Conservation (phyloP, 1,139 yeast species). For the Yamadazyma buinensis region DNA sequence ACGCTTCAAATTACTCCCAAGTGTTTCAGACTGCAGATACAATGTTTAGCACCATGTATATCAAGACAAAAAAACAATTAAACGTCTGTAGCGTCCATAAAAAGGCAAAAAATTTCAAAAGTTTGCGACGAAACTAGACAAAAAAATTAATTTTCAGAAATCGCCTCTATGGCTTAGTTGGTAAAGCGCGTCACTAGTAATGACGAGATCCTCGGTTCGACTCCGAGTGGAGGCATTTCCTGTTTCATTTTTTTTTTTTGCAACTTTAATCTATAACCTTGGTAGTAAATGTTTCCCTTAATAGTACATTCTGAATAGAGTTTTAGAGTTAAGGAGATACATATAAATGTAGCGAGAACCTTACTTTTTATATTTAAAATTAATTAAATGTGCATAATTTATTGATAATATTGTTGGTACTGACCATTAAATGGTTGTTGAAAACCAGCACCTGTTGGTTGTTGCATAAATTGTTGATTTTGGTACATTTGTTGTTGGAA, state of each 20-base stretch:
- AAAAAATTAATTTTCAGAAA: background rate
- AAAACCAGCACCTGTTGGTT: slow-evolving; percentile 11
- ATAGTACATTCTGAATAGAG: no score
- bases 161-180: slow-evolving; percentile 71
- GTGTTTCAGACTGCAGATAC: no score
- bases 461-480: slow-evolving; percentile 10
- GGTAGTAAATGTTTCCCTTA: no score
- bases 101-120: no score
- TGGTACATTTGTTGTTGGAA: slow-evolving; percentile 10
- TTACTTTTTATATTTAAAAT: no score
- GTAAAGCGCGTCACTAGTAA: slow-evolving; percentile 90
- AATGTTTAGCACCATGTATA: no score
- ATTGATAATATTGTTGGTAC: slow-evolving; percentile 6
- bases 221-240: slow-evolving; percentile 68
- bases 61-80: no score
- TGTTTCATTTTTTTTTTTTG: slow-evolving; percentile 34
- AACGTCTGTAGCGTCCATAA: no score
- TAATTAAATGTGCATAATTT: slow-evolving; percentile 1
- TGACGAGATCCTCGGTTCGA: slow-evolving; percentile 88
- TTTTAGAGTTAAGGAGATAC: no score
- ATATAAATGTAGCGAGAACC: no score
- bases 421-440: slow-evolving; percentile 10
- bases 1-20: no score
- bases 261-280: background rate
- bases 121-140: no score